Evolutionary conservation across 2,329 filamentous ascomycete species (phyloP).

Genomic region (Fragosphaeria purpurea): DNA sequence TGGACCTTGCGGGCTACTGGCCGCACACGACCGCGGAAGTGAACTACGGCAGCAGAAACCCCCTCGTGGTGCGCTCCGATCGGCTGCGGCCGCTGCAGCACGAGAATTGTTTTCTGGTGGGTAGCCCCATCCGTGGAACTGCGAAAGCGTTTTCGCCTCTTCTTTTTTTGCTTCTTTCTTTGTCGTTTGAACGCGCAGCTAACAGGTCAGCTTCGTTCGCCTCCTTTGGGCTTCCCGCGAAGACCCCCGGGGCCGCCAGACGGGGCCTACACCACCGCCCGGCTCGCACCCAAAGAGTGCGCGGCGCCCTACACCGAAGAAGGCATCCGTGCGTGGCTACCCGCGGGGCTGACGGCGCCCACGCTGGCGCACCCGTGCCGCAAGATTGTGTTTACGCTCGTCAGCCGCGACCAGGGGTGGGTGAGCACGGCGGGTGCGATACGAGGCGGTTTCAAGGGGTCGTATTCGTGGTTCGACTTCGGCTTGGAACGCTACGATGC

Average conservation of each 20-base stretch:
- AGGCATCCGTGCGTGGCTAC: not conserved
- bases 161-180: too few species aligned
- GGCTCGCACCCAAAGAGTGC: not conserved
- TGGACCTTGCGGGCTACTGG: slow-evolving; percentile 56
- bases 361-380: slow-evolving; percentile 40
- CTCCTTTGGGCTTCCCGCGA: slow-evolving; percentile 28
- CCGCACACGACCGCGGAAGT: slow-evolving; percentile 32
- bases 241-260: slow-evolving; percentile 13
- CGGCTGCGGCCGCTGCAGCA: too few species aligned
- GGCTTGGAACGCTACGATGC: slow-evolving; percentile 47
- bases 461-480: slow-evolving; percentile 55
- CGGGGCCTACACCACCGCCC: not conserved
- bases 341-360: slow-evolving; percentile 20
- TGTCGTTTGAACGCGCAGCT: not conserved
- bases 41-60: slow-evolving; percentile 15
- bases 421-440: slow-evolving; percentile 21
- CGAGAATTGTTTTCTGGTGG: too few species aligned
- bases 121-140: too few species aligned
- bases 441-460: slow-evolving; percentile 32
- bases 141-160: not conserved
- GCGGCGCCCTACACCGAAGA: not conserved
- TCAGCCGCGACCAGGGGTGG: slow-evolving; percentile 51
- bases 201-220: slow-evolving; percentile 26
- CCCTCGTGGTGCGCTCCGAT: not conserved
- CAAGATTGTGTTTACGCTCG: slow-evolving; percentile 51